Evolutionary conservation across 768 basidiomycete genomes (phyloP).

Genomic region (Leccinum truebloodii): DNA sequence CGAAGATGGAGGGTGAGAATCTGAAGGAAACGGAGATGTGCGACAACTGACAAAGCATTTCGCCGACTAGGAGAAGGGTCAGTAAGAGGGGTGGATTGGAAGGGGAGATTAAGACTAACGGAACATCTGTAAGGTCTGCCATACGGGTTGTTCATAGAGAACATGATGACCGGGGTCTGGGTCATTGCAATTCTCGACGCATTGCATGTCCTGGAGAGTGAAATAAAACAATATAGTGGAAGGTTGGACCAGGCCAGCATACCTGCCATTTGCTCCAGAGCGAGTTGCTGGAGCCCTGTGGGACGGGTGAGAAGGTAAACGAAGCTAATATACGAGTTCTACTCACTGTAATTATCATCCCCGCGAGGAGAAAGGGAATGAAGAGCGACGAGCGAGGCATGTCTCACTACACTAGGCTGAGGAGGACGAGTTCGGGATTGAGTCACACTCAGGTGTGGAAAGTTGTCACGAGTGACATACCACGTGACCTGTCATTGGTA

Average conservation of each 20-base stretch:
- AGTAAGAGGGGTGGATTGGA: constrained; percentile 16
- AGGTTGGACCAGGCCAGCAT: constrained; percentile 15
- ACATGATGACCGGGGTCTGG: constrained; percentile 60
- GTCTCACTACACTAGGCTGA: neutral
- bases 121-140: constrained; percentile 92
- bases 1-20: constrained; percentile 18
- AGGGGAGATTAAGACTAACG: constrained; percentile 47
- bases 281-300: constrained; percentile 76
- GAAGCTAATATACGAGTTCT: fast-evolving
- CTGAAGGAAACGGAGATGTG: constrained; percentile 15
- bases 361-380: constrained; percentile 79
- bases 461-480: constrained; percentile 20
- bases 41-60: constrained; percentile 79
- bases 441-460: constrained; percentile 10
- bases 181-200: constrained; percentile 87
- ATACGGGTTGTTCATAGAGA: constrained; percentile 92
- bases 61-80: constrained; percentile 68
- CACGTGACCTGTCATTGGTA: constrained; percentile 19
- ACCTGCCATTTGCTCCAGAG: constrained; percentile 86
- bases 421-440: neutral
- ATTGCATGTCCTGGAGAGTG: constrained; percentile 85
- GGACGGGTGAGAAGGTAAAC: constrained; percentile 4
- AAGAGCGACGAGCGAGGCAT: constrained; percentile 68
- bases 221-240: constrained; percentile 1
- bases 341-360: constrained; percentile 88